Conservation (phyloP, 1,284 basidiomycete genomes). For the Tilletiopsis washingtonensis region DNA sequence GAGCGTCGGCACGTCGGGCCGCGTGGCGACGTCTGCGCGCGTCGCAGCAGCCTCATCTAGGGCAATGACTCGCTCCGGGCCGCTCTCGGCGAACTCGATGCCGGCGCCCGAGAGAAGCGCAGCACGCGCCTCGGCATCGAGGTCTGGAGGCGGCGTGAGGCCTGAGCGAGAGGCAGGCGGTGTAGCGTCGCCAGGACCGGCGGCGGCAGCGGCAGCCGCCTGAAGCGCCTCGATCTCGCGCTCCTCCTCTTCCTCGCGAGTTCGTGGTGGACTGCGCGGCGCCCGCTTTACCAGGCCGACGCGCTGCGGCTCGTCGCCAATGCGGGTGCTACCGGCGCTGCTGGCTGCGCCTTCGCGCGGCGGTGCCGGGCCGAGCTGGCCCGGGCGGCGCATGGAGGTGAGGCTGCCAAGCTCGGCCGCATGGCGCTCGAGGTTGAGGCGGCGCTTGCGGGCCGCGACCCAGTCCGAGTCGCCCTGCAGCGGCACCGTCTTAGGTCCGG, state of each 20-base stretch:
- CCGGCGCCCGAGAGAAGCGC: conserved; percentile 20
- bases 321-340: not conserved
- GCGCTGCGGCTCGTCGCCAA: not conserved
- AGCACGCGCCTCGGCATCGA: not conserved
- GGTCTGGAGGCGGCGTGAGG: not conserved
- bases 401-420: not conserved
- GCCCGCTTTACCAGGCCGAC: too few species aligned
- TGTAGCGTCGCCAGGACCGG: too few species aligned
- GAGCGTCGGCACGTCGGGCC: conserved; percentile 54
- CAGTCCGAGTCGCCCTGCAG: not conserved
- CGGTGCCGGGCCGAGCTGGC: not conserved
- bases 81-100: not conserved
- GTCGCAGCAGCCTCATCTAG: conserved; percentile 30
- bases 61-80: conserved; percentile 15
- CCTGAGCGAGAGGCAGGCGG: not conserved
- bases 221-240: not conserved
- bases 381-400: not conserved
- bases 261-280: too few species aligned
- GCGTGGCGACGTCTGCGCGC: conserved; percentile 28
- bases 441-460: not conserved
- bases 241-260: not conserved
- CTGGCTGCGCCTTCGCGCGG: too few species aligned
- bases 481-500: not conserved
- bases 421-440: not conserved
- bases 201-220: too few species aligned